Conservation (phyloP, 1,284 basidiomycete species). For the Exsudoporus floridanus region DNA sequence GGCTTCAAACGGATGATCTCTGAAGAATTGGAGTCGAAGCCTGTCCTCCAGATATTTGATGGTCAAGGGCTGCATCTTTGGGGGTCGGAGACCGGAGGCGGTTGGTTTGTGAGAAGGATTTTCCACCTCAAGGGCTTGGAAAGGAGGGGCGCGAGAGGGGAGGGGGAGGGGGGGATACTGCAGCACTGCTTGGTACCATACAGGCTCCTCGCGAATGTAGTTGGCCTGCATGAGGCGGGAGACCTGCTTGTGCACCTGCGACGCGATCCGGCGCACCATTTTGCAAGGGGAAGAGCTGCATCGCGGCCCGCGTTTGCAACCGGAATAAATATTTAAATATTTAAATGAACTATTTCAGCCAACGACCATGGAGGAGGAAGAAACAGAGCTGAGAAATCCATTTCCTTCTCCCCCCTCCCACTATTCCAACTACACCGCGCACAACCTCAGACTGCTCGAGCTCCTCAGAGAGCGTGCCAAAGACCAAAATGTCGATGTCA, state of each 20-base stretch:
- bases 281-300: background rate
- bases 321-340: background rate
- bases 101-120: slow-evolving; percentile 28
- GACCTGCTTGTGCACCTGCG: slow-evolving; percentile 86
- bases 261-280: slow-evolving; percentile 86
- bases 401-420: slow-evolving; percentile 81
- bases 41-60: slow-evolving; percentile 86
- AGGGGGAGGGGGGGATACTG: slow-evolving; percentile 86
- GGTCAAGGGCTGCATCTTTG: slow-evolving; percentile 56
- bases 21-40: slow-evolving; percentile 88
- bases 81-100: slow-evolving; percentile 38
- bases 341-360: slow-evolving; percentile 1
- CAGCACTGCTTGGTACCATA: slow-evolving; percentile 85
- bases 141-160: slow-evolving; percentile 69
- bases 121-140: slow-evolving; percentile 49
- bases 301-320: background rate
- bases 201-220: slow-evolving; percentile 70
- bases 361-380: slow-evolving; percentile 51
- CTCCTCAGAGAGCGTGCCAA: slow-evolving; percentile 54
- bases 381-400: slow-evolving; percentile 74
- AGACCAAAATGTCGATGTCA: slow-evolving; percentile 38
- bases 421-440: slow-evolving; percentile 67
- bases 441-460: slow-evolving; percentile 63
- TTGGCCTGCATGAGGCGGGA: slow-evolving; percentile 78
- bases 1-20: slow-evolving; percentile 95